Evolutionary conservation across 495 filamentous ascomycete genomes (phyloP), one percentile per base, ranked within the genome.

Genomic region (Penicillium daleae): DNA sequence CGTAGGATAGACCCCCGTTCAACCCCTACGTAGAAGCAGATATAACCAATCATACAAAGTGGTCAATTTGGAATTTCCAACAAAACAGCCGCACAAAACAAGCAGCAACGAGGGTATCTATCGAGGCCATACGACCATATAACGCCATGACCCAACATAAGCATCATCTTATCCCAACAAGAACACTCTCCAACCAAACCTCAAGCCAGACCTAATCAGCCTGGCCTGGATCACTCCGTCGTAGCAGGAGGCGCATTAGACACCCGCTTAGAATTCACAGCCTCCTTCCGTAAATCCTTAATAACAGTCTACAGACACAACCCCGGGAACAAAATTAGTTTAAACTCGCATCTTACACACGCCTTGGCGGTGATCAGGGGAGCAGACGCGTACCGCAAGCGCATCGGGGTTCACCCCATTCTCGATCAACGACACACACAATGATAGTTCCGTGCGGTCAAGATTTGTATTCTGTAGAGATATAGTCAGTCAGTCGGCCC

Each of bases 401-500:
- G 93, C 96, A 72, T 98, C 95, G 6, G 95, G 95, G 75, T 96
- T 96, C 10, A 97, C 92, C 6, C 96, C 96, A 74, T 97, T 97
- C 77, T 99, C 95, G 63, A 99, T 92, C 69, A 99, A 84, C 46
- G 92, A 96, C 57, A 98, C 94, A 71, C 95, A 99, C 57, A 96
- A 88, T 9, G 93, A 97, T 13, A 99, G 84, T 9, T 92, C 92
- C 39, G 90, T 89, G 21, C 95, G 86, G 74, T 97, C 92, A 32
- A 99, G 87, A 65, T 95, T 83, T 33, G 93, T 97, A 73, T 98
- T 97, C 95, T 97, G 26, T 15, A 51, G 13, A 7, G 6, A 17
- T 31, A 10, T 40, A 56, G 33, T 40, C 21, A 12, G 42, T 31
- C 0, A 9, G 35, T 39, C 12, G 0, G 15, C 17, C 12, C 1